Evolutionary conservation across 495 filamentous ascomycete genomes (phyloP).

Genomic region (Xeromyces bisporus): DNA sequence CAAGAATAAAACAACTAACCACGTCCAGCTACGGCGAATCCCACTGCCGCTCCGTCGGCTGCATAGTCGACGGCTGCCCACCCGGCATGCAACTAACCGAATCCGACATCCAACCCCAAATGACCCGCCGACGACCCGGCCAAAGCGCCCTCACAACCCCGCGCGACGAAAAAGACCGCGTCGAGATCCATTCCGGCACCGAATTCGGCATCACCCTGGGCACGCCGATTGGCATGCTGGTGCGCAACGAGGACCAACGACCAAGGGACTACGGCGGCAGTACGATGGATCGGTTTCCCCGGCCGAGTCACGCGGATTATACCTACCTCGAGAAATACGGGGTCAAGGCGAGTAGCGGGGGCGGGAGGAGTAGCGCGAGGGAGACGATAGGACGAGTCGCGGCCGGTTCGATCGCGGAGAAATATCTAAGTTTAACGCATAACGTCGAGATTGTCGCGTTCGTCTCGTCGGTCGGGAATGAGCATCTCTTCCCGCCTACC

Average conservation of each 20-base stretch:
- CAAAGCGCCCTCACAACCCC: conserved; percentile 86
- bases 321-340: conserved; percentile 97
- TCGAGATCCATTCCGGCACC: conserved; percentile 86
- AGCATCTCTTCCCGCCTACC: conserved; percentile 73
- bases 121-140: conserved; percentile 80
- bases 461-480: conserved; percentile 66
- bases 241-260: conserved; percentile 82
- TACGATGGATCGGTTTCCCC: conserved; percentile 84
- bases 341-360: conserved; percentile 82
- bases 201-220: conserved; percentile 87
- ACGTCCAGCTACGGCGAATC: conserved; percentile 65
- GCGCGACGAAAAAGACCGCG: conserved; percentile 78
- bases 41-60: conserved; percentile 79
- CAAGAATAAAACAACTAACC: not conserved
- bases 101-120: conserved; percentile 83
- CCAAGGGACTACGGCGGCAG: conserved; percentile 84
- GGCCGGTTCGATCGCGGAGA: conserved; percentile 89
- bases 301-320: conserved; percentile 89
- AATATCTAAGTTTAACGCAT: conserved; percentile 67
- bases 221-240: conserved; percentile 77
- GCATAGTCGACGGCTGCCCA: conserved; percentile 76
- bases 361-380: conserved; percentile 77
- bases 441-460: conserved; percentile 86
- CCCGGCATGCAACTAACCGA: conserved; percentile 82
- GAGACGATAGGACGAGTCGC: conserved; percentile 94